Evolutionary conservation across 2,329 filamentous ascomycete species (phyloP).

Genomic region (Alternaria brassicicola): DNA sequence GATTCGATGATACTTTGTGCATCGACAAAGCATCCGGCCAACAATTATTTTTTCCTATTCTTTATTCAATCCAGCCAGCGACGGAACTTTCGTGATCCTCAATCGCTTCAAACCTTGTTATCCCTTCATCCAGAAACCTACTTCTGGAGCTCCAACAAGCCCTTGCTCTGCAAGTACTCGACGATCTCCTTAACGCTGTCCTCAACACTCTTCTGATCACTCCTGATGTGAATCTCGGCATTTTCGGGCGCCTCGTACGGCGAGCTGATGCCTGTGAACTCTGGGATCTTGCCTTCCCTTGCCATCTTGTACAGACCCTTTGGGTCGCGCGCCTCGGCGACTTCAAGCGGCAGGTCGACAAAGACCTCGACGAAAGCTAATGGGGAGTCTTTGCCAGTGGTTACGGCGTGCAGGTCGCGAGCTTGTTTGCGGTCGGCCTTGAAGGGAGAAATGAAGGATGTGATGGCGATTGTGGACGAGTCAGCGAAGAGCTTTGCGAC

Average conservation of each 20-base stretch:
- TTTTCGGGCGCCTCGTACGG: conserved; percentile 90
- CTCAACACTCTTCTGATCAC: conserved; percentile 81
- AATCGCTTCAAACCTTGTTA: neutral
- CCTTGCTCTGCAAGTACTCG: conserved; percentile 74
- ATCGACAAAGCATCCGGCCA: neutral
- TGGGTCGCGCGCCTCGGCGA: conserved; percentile 92
- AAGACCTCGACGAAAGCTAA: conserved; percentile 93
- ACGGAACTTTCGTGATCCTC: neutral
- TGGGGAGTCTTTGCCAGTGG: conserved; percentile 61
- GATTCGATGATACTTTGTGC: neutral
- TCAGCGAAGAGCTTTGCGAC: conserved; percentile 98
- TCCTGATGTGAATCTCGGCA: conserved; percentile 86
- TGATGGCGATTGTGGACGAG: conserved; percentile 82
- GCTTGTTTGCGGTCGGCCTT: conserved; percentile 83
- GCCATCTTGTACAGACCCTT: conserved; percentile 99
- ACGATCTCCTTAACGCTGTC: conserved; percentile 87
- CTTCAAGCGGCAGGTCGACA: conserved; percentile 87
- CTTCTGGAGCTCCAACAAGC: conserved; percentile 56
- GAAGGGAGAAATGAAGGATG: conserved; percentile 97
- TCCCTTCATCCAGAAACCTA: neutral
- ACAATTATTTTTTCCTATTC: neutral
- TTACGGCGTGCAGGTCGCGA: conserved; percentile 75
- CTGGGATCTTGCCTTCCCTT: conserved; percentile 88
- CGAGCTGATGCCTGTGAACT: conserved; percentile 94
- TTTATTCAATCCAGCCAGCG: neutral